Evolutionary conservation across 2,329 filamentous ascomycete genomes (phyloP).

Genomic region (Alternaria gansuensis): DNA sequence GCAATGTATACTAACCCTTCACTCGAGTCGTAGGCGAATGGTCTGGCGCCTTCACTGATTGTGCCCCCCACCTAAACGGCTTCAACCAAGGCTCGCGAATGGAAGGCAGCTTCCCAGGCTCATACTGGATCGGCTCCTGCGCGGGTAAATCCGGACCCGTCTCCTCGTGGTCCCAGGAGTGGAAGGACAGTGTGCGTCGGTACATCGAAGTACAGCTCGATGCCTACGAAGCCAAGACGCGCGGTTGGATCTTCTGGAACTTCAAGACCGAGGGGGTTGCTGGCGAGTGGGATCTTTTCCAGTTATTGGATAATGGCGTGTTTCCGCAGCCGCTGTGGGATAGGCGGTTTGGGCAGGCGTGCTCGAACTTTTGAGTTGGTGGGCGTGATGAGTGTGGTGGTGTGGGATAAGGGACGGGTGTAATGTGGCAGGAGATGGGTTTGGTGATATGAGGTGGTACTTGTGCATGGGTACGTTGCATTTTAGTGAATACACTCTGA

Average conservation of each 20-base stretch:
- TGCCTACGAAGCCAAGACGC: conserved; percentile 59
- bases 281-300: conserved; percentile 64
- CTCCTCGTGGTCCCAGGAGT: conserved; percentile 58
- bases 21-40: conserved; percentile 69
- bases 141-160: conserved; percentile 59
- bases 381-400: background rate
- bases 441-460: background rate
- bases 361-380: conserved; percentile 30
- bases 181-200: conserved; percentile 58
- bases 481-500: conserved; percentile 2
- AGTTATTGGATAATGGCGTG: conserved; percentile 59
- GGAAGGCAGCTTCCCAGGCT: conserved; percentile 63
- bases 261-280: conserved; percentile 63
- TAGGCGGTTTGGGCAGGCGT: conserved; percentile 44
- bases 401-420: background rate
- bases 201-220: conserved; percentile 66
- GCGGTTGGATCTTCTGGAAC: conserved; percentile 67
- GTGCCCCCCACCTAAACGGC: conserved; percentile 59
- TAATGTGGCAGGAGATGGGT: background rate
- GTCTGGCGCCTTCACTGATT: conserved; percentile 71
- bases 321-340: conserved; percentile 56
- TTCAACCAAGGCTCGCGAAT: conserved; percentile 64
- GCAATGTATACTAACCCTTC: conserved; percentile 5
- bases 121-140: conserved; percentile 63
- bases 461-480: conserved; percentile 1